Base-by-base conservation (phyloP, 208 protist genomes). In the Lotmaria passim region DNA sequence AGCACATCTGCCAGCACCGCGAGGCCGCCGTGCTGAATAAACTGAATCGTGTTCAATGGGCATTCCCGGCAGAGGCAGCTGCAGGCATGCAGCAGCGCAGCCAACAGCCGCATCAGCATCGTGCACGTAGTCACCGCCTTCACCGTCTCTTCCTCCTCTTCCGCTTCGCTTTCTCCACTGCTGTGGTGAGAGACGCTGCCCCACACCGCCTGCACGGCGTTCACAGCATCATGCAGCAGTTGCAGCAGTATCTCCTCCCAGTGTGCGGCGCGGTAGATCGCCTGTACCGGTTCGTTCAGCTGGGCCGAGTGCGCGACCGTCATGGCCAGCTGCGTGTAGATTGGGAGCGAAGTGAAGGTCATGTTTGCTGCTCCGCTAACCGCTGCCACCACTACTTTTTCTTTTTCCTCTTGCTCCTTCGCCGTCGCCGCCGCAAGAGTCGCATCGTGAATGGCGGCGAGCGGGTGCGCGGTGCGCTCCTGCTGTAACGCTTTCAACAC, bases 21-120 rank as follows among this genome's bases (percentile, higher is more conserved):
- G 5, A 87, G 38, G 7, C 87, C 87, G 7, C 61, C 75, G n/a
- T 73, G 51, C 53, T 67, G 65, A 30, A 75, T 19, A 50, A 93
- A 89, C 14, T 66, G 51, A 58, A 76, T 39, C 3, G 78, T 83
- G 71, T 90, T 90, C 1, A 65, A 47, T 6, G 51, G 30, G 52
- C 69, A 82, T n/a, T 85, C 76, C 41, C 87, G 87, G 63, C 87
- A 90, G 33, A 93, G 62, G 66, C 82, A 90, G 61, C 87, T 90
- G 67, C 84, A 89, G 11, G 78, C 81, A 62, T 90, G 79, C 60
- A 93, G 47, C 5, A 93, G 46, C 4, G 82, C 81, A 4, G 77
- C 87, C 17, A 82, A 33, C 14, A 62, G 50, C 47, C 34, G 30
- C 68, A 74, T 65, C 61, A 51, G 21, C 21, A 26, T 57, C 48